Conservation (phyloP, 495 filamentous ascomycete genomes). For the Talaromyces stipitatus region DNA sequence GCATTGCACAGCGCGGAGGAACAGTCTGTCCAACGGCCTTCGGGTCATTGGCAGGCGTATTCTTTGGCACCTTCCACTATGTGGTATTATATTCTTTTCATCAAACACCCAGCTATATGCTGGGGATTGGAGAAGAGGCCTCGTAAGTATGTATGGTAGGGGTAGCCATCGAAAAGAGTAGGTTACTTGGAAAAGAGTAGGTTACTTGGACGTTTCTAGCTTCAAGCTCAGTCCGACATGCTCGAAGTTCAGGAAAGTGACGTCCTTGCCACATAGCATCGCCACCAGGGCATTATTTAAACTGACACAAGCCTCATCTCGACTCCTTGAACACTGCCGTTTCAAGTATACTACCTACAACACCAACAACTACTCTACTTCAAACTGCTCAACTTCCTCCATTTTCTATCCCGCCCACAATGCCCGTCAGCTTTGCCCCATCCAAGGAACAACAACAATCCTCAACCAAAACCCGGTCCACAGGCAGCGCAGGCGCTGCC, state of each 20-base stretch:
- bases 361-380: no score
- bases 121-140: conserved; percentile 44
- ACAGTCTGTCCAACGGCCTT: conserved; percentile 51
- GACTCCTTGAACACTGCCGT: not conserved
- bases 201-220: no score
- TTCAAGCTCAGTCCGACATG: no score
- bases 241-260: not conserved
- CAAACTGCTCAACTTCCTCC: not conserved
- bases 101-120: conserved; percentile 38
- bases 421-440: conserved; percentile 22
- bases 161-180: no score
- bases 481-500: conserved; percentile 10
- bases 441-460: conserved; percentile 10
- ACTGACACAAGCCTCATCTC: not conserved
- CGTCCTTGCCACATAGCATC: not conserved
- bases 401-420: conserved; percentile 9
- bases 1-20: conserved; percentile 64
- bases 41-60: conserved; percentile 59
- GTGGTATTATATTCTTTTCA: conserved; percentile 42
- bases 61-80: conserved; percentile 52
- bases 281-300: not conserved
- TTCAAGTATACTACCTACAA: not conserved
- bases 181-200: no score
- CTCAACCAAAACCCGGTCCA: conserved; percentile 6
- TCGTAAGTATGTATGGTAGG: not conserved